Conservation (phyloP, 2,329 filamentous ascomycete genomes). For the Cladosporium sp. region DNA sequence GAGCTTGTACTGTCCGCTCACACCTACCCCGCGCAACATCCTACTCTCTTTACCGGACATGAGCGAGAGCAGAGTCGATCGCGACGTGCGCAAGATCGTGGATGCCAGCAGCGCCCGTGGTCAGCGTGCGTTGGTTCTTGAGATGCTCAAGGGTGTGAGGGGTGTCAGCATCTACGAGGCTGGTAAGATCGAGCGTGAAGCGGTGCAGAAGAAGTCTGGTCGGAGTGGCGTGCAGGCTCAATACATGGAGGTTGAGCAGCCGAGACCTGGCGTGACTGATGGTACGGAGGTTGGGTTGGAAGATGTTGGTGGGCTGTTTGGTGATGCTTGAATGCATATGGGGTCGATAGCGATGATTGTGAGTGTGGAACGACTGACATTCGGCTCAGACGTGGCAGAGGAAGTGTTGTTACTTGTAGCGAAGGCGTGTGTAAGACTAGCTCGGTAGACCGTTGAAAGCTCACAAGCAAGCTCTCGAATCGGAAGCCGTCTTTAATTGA, state of each 20-base stretch:
- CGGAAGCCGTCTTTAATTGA: too few relatives aligned
- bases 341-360: neutral
- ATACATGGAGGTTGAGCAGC: conserved; percentile 48
- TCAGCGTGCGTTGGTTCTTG: conserved; percentile 78
- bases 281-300: conserved; percentile 46
- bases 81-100: conserved; percentile 46
- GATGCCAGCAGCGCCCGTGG: conserved; percentile 61
- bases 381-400: neutral
- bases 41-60: conserved; percentile 81
- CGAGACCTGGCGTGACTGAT: conserved; percentile 38
- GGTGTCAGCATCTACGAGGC: conserved; percentile 92
- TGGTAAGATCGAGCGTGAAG: conserved; percentile 67
- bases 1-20: conserved; percentile 70
- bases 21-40: conserved; percentile 70
- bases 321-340: conserved; percentile 26
- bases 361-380: neutral
- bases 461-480: too few relatives aligned
- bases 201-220: conserved; percentile 24
- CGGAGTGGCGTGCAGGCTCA: conserved; percentile 39
- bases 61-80: conserved; percentile 64
- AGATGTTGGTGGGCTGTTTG: conserved; percentile 51
- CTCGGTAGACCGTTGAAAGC: neutral
- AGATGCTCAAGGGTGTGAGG: conserved; percentile 81
- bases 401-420: neutral
- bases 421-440: neutral